A percentile compares a stretch with the other conserved stretches of the same genome.
Evolutionary conservation across 345 rosid genomes (phyloP).

Genomic region (Moricandia arvensis): DNA sequence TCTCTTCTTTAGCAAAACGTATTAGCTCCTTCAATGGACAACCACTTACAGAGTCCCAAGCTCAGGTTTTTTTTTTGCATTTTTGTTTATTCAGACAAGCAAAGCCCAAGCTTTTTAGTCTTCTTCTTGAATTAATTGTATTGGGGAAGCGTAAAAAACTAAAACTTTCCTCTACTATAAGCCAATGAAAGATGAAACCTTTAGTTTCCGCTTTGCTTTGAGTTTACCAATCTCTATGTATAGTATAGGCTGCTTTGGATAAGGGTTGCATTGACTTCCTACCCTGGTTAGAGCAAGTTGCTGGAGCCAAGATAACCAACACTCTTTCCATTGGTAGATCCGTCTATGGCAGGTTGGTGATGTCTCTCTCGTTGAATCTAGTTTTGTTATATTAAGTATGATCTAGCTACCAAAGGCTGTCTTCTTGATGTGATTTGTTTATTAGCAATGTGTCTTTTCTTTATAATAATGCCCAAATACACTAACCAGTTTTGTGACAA

Average conservation of each 20-base stretch:
- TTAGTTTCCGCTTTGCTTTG: neutral
- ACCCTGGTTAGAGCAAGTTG: conserved; percentile 74
- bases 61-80: conserved; percentile 26
- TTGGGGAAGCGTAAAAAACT: neutral
- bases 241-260: conserved; percentile 32
- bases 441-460: no score
- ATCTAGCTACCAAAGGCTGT: no score
- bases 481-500: no score
- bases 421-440: no score
- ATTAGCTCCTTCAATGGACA: neutral
- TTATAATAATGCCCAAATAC: no score
- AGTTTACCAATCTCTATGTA: no score
- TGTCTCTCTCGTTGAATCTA: no score
- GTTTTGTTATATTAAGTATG: no score
- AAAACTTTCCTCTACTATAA: neutral
- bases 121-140: neutral
- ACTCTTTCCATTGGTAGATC: conserved; percentile 71
- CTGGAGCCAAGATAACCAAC: conserved; percentile 58
- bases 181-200: conserved; percentile 20
- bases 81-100: neutral
- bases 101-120: neutral
- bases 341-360: conserved; percentile 56
- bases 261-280: conserved; percentile 56
- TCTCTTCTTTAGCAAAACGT: conserved; percentile 10
- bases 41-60: neutral